Evolutionary conservation across 139 green algal genomes (phyloP), one percentile per base, ranked within the genome.

Genomic region (Chara braunii): DNA sequence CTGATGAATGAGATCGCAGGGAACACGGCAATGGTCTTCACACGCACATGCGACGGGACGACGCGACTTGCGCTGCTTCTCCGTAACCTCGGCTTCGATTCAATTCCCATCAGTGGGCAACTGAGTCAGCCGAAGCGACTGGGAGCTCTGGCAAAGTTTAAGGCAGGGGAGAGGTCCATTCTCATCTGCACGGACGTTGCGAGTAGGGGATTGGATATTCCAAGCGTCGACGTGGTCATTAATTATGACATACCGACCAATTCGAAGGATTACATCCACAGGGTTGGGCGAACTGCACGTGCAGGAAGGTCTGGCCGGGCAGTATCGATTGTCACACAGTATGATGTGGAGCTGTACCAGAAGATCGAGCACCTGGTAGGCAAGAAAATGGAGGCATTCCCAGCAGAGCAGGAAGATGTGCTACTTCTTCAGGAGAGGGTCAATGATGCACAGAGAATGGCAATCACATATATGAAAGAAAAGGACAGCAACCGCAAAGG

Each of bases 301-400:
- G 93, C 93, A 3, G 93, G 93, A 2, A 83, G 93, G 43, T 89
- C 78, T 14, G 93, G 93, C 0, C 84, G 91, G 22, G 80, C 87
- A 0, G 80, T 99, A 33, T 96, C 93, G 2, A 57, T 99, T 1
- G 61, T 74, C 12, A 77, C 68, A 14, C 93, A 99, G 72, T 98
- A 99, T 76, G 93, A 99, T 64, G 89, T 99, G 53, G 93, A 99
- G 81, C 70, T 92, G 70, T 96, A 91, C 64, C 93, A 99, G 72
- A 89, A 88, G 70, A 96, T 98, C 43, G 93, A 99, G 79, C 80
- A 88, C 65, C 70, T 97, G 37, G 61, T 51, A 70, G 61, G 64
- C 56, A 56, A 40, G 24, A 74, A 76, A 34, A 70, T 76, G 59
- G 68, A 76, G 33, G 23, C n/a, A 26, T 76, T 73, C 29, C 37